Evolutionary conservation across 768 basidiomycete genomes (phyloP), one percentile per base, ranked within the genome.

Genomic region (Leccinum longicurvipes): DNA sequence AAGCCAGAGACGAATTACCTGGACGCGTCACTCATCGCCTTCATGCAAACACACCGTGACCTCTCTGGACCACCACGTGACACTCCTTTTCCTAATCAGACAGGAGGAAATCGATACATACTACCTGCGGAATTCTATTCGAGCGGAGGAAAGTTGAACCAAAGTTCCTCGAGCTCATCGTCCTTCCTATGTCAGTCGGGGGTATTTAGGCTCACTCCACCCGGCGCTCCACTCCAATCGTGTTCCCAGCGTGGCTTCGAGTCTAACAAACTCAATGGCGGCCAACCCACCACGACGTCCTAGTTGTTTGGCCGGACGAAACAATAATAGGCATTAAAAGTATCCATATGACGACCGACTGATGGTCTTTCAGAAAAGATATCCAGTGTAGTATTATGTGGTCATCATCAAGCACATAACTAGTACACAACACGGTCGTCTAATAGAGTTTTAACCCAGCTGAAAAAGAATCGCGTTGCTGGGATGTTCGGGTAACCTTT

Each of bases 41-140:
- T 99, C 67, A 96, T 98, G 91, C 97, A 99, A 72, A 99, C 98
- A 56, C 97, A 99, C 70, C n/a, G n/a, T n/a, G n/a, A n/a, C n/a
- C 82, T 99, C 29, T 97, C 96, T 45, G 96, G 98, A 66, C 97
- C 97, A 29, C 91, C 93, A 3, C 97, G 97, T 51, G 97, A 98
- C 67, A 79, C 82, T 99, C 3, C 86, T 99, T 41, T 99, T 99
- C 84, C 80, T 99, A 29, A 99, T 97, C 0, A 97, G 97, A 70
- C 93, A 97, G 72, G 97, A 99, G 69, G 97, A 99, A 72, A 98
- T 99, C 57, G 97, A 99, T 72, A n/a, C n/a, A n/a, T n/a, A 98
- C 95, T 0, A 76, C 95, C 0, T 98, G 95, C 72, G 96, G 98
- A 72, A 97, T 97, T 55, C 80, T 99, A 2, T 98, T 84, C 70